Evolutionary conservation across 257 asterid genomes (phyloP).

Genomic region (Solanum dulcamara): DNA sequence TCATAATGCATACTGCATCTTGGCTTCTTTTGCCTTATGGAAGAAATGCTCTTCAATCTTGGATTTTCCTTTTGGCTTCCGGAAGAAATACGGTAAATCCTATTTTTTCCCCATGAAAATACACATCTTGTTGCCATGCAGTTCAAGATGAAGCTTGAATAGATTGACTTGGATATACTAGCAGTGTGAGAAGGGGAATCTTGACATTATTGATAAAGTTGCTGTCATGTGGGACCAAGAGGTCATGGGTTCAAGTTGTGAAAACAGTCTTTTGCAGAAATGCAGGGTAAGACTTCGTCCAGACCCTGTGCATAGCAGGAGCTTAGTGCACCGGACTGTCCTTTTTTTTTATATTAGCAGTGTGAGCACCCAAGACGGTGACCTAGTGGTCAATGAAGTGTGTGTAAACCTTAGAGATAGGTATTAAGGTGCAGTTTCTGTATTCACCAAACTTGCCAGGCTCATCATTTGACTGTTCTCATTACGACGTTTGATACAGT

Average conservation of each 20-base stretch:
- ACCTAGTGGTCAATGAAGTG: neutral
- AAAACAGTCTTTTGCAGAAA: too few species aligned
- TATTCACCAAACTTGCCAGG: too few species aligned
- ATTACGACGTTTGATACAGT: too few species aligned
- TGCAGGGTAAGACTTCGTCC: neutral
- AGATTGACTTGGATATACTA: neutral
- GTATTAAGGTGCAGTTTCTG: too few species aligned
- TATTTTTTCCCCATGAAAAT: neutral
- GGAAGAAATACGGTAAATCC: neutral
- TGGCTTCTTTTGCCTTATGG: neutral
- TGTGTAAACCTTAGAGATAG: neutral
- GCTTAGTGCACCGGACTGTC: fast-evolving
- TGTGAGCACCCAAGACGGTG: neutral
- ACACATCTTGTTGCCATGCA: neutral
- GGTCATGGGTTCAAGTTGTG: neutral
- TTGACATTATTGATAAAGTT: fast-evolving
- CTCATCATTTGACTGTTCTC: too few species aligned
- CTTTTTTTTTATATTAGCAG: neutral
- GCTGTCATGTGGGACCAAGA: neutral
- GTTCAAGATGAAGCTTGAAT: neutral
- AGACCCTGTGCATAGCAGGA: neutral
- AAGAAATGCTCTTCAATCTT: neutral
- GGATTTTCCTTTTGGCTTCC: neutral
- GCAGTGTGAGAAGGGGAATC: neutral
- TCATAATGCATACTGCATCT: neutral